Conservation (phyloP, 257 asterid species). For the Haberlea rhodopensis region DNA sequence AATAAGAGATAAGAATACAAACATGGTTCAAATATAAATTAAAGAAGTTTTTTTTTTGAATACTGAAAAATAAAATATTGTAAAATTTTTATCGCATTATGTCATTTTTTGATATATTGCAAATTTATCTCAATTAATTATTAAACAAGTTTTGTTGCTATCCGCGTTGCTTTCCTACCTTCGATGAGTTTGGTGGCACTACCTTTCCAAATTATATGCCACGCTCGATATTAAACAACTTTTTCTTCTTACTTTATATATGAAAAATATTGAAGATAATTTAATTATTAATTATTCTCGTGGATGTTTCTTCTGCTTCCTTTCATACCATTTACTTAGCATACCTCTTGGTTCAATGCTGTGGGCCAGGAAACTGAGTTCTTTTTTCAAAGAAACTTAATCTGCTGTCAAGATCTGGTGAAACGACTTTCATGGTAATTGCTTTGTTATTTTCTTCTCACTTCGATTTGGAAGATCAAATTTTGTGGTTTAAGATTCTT, state of each 20-base stretch:
- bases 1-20: too few species aligned
- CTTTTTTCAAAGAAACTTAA: constrained; percentile 18
- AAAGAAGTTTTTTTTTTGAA: too few species aligned
- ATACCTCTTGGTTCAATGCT: constrained; percentile 11
- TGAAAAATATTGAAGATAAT: constrained; percentile 6
- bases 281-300: constrained; percentile 18
- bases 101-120: too few species aligned
- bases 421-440: constrained; percentile 28
- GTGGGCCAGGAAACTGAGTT: constrained; percentile 15
- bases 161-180: background rate
- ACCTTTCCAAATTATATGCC: background rate
- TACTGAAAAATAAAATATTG: too few species aligned
- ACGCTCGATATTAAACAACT: too few species aligned
- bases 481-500: background rate
- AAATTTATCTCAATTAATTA: too few species aligned
- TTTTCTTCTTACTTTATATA: constrained; percentile 22
- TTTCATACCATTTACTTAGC: background rate
- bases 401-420: constrained; percentile 23
- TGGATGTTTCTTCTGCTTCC: constrained; percentile 17
- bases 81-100: too few species aligned
- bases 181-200: background rate
- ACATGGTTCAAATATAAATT: too few species aligned
- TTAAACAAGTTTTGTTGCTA: too few species aligned
- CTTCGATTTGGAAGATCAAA: background rate
- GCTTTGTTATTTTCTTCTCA: constrained; percentile 4